phyloP scores from a whole-genome alignment of 441 rosid genomes.

The Pelargonium citronellum region DNA sequence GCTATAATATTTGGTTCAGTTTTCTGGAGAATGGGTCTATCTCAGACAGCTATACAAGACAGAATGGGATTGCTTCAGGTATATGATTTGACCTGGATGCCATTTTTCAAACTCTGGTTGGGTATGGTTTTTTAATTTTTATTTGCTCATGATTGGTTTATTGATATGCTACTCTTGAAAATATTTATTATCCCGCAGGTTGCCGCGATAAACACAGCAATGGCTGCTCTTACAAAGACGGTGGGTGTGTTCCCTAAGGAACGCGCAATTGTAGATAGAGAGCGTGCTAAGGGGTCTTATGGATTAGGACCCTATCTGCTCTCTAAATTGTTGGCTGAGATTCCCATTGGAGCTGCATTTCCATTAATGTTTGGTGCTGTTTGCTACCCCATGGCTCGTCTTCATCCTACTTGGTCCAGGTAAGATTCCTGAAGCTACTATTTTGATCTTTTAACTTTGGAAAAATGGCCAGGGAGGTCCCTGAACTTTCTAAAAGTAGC shows the following conservation, averaged over 20 bases:
- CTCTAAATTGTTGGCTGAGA: constrained; percentile 84
- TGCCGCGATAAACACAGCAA: constrained; percentile 91
- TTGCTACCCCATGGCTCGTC: constrained; percentile 88
- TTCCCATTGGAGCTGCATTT: constrained; percentile 90
- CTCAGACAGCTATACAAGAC: constrained; percentile 91
- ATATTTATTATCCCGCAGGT: constrained; percentile 41
- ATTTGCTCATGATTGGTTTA: background rate
- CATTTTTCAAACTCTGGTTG: background rate
- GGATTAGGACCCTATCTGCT: constrained; percentile 82
- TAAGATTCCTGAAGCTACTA: constrained; percentile 18
- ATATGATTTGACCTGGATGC: constrained; percentile 15
- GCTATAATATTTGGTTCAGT: constrained; percentile 96
- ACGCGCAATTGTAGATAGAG: constrained; percentile 88
- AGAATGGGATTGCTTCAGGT: constrained; percentile 99
- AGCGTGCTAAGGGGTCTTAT: constrained; percentile 89
- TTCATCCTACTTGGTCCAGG: constrained; percentile 82
- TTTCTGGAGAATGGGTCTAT: constrained; percentile 93
- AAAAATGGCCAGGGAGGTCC: too few relatives aligned
- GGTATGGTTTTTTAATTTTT: too few relatives aligned
- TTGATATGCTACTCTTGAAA: background rate
- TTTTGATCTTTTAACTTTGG: constrained; percentile 2
- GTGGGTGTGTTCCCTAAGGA: constrained; percentile 96
- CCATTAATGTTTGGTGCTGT: constrained; percentile 91
- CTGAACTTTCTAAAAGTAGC: too few relatives aligned
- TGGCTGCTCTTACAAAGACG: constrained; percentile 98